Evolutionary conservation across 2,329 filamentous ascomycete species (phyloP), one percentile per base, ranked within the genome.

Genomic region (Neonectria magnoliae): DNA sequence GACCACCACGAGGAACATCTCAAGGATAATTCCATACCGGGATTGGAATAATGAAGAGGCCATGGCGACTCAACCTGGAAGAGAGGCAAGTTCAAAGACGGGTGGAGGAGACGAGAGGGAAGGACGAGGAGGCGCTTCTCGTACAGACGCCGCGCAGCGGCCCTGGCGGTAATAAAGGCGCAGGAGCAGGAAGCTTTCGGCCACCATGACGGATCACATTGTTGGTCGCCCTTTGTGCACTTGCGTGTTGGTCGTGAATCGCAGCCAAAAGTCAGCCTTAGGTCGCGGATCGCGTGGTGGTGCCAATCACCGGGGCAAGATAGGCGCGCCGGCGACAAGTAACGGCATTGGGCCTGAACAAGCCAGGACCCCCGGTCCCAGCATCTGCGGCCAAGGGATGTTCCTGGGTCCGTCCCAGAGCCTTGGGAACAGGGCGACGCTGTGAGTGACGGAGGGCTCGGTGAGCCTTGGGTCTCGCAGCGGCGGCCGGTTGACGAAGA

Each of bases 261-360:
- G 55, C 51, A 71, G 50, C 61, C 66, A 41, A 51, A 55, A 65
- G 65, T 66, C 66, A 64, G 68, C 65, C 68, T 68, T 60, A 58
- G 54, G 62, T 54, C 52, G 60, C 50, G 58, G 56, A 71, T 72
- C 71, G 72, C 68, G 60, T 65, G 68, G 57, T 42, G 57, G 65
- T 45, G 53, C 72, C 72, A 74, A 74, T 74, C 66, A 74, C 7
- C 51, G 57, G 60, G 45, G 10, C 47, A 66, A 70, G 56, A 60
- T 74, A 74, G 65, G 71, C 72, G 72, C 72, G 72, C 65, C 48
- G 55, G 71, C 69, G 70, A 71, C 65, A 68, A 66, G 57, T 64
- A 62, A 64, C 14, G 36, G 33, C 33, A 36, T 16, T 5, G 13
- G 51, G 63, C 36, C 18, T 69, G 11, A 33, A 45, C 27, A 29